Base-by-base conservation (phyloP, 2,329 filamentous ascomycete genomes). In the Myriosclerotinia curreyana region DNA sequence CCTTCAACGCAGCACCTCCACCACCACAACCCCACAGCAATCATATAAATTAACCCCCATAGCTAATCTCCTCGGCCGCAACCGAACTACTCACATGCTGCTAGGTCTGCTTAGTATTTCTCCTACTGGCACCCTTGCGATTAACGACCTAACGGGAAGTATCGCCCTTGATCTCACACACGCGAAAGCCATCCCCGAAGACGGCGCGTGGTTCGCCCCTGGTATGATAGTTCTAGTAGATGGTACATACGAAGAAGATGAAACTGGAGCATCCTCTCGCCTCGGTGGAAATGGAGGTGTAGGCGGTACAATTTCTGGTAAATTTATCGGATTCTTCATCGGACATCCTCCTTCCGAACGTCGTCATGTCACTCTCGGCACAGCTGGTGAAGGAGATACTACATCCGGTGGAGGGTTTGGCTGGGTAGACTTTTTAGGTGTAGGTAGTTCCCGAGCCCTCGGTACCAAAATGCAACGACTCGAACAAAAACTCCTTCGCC, bases 171-270 rank as follows among this genome's bases (percentile, higher is more conserved):
- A 98, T 70, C 78, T 98, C 14, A 84, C 86, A 25, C 89, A 94
- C 72, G 91, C 94, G 0, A 86, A 87, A 28, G 86, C 90, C 17
- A 88, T 97, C 63, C 93, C 93, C 0, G 87, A 92, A 66, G 88
- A 94, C 73, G 92, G 91, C 31, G 89, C 91, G 5, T 99, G 92
- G 89, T 97, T 97, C 73, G 87, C 89, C 6, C 93, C 95, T 0
- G 96, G 96, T 3, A 98, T 98, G 92, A 90, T 99, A 55, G 90
- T 98, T 4, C 82, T 99, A 0, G 86, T 97, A 0, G 95, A 99
- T 72, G 95, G 95, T 8, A 87, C 94, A n/a, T 99, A 99, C 73
- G 92, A 96, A 74, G 95, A 98, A 75, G 92, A 96, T 71, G 91
- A 92, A 66, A 84, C 87, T 67, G 87, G 85, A 25, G 78, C 82